Percentiles rank a stretch among this genome's conserved stretches.
phyloP scores from a whole-genome alignment of 2,329 filamentous ascomycete species.

The Zasmidium angulare region DNA sequence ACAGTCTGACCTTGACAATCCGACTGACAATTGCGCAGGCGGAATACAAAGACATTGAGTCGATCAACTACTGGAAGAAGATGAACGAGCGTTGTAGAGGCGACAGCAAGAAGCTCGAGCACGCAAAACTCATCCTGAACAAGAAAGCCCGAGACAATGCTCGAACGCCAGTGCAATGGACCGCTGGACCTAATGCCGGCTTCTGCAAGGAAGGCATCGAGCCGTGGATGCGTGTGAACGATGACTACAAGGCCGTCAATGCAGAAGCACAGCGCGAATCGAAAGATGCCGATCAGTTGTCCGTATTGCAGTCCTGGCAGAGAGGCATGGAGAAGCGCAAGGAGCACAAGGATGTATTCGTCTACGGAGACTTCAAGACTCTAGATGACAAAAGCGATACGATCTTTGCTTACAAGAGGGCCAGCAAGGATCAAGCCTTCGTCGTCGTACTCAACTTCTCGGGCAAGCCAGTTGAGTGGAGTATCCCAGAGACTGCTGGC shows the following conservation, averaged over 20 bases:
- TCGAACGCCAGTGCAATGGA: slow-evolving; percentile 70
- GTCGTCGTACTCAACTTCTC: slow-evolving; percentile 39
- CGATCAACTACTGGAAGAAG: slow-evolving; percentile 56
- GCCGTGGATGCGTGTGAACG: slow-evolving; percentile 63
- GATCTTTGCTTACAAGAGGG: slow-evolving; percentile 54
- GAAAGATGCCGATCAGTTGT: slow-evolving; percentile 35
- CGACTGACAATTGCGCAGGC: slow-evolving; percentile 12
- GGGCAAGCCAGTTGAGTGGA: slow-evolving; percentile 32
- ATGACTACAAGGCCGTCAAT: slow-evolving; percentile 57
- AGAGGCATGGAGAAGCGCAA: slow-evolving; percentile 56
- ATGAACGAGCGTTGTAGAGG: slow-evolving; percentile 40
- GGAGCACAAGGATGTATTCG: slow-evolving; percentile 57
- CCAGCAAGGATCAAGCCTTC: slow-evolving; percentile 31
- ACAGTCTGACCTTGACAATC: neutral
- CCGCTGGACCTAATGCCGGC: slow-evolving; percentile 55
- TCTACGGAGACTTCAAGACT: slow-evolving; percentile 60
- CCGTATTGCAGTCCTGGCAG: slow-evolving; percentile 63
- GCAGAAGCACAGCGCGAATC: slow-evolving; percentile 52
- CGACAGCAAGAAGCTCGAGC: slow-evolving; percentile 18
- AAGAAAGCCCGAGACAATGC: slow-evolving; percentile 45
- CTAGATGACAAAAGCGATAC: slow-evolving; percentile 53
- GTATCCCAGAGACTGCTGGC: slow-evolving; percentile 33
- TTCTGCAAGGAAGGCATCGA: slow-evolving; percentile 55
- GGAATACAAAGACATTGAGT: slow-evolving; percentile 56
- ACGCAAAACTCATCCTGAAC: slow-evolving; percentile 19